These are phyloP conservation scores for Taphrina communis DNA, from an alignment of 1,139 yeast genomes.

Conservation along the genomic window DNA sequence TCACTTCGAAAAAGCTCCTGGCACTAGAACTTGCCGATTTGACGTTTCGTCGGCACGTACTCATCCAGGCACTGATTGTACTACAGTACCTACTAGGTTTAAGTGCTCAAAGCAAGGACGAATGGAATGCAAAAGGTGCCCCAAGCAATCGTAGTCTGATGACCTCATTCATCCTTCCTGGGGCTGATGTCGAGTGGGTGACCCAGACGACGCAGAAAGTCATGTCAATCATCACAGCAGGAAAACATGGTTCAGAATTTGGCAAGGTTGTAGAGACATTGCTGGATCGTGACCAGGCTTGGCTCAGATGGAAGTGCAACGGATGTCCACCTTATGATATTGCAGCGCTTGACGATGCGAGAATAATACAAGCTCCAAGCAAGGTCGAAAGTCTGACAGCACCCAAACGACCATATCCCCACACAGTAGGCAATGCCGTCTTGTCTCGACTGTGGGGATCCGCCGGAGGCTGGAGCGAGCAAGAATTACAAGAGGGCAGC, in stretches of 20 bases:
- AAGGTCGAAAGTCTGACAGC: slow-evolving; percentile 44
- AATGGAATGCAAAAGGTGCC: slow-evolving; percentile 44
- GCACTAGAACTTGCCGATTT: slow-evolving; percentile 49
- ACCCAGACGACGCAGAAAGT: slow-evolving; percentile 44
- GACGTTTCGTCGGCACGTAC: slow-evolving; percentile 51
- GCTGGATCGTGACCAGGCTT: slow-evolving; percentile 49
- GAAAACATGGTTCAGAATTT: slow-evolving; percentile 46
- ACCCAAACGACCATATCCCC: slow-evolving; percentile 46
- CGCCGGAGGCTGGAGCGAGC: slow-evolving; percentile 29
- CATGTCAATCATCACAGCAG: slow-evolving; percentile 29
- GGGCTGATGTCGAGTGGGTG: slow-evolving; percentile 47
- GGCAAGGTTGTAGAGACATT: slow-evolving; percentile 47
- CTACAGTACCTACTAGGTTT: slow-evolving; percentile 50
- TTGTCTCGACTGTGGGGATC: slow-evolving; percentile 51
- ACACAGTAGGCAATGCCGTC: slow-evolving; percentile 53
- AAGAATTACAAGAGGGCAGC: neutral
- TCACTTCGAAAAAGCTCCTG: slow-evolving; percentile 34
- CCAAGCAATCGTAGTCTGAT: slow-evolving; percentile 49
- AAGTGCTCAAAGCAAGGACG: slow-evolving; percentile 45
- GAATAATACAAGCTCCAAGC: slow-evolving; percentile 47
- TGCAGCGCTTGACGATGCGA: slow-evolving; percentile 23
- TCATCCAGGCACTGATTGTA: slow-evolving; percentile 50
- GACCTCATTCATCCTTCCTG: slow-evolving; percentile 47
- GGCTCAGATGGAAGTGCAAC: slow-evolving; percentile 53
- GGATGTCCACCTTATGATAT: slow-evolving; percentile 48